Evolutionary conservation across 2,329 filamentous ascomycete genomes (phyloP).

Genomic region (Fusarium veterinarium): DNA sequence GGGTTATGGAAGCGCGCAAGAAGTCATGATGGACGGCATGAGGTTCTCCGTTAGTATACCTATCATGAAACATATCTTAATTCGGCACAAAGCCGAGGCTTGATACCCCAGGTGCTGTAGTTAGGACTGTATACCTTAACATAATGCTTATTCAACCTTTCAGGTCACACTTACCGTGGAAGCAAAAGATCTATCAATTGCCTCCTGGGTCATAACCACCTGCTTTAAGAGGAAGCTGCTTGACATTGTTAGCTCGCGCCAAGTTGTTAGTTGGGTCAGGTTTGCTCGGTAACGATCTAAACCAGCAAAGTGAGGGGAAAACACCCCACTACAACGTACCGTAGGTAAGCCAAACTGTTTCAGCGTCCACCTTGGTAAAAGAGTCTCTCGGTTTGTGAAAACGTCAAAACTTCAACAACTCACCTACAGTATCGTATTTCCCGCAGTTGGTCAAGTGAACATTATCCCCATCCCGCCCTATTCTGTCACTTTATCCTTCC

Average conservation of each 20-base stretch:
- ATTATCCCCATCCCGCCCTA: neutral
- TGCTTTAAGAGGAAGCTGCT: constrained; percentile 30
- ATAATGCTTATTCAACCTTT: neutral
- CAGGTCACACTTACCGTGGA: neutral
- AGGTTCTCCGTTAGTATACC: neutral
- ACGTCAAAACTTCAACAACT: constrained; percentile 38
- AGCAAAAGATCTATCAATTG: neutral
- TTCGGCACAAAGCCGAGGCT: constrained; percentile 8
- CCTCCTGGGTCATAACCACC: neutral
- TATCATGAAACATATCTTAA: constrained; percentile 28
- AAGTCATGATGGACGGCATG: constrained; percentile 41
- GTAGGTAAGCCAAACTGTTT: constrained; percentile 4
- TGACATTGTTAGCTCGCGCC: constrained; percentile 5
- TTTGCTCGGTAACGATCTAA: neutral
- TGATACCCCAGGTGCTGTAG: constrained; percentile 8
- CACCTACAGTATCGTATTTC: constrained; percentile 6
- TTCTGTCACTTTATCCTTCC: neutral
- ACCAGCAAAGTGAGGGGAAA: constrained; percentile 33
- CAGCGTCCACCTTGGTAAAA: constrained; percentile 13
- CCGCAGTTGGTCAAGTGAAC: neutral
- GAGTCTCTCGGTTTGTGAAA: constrained; percentile 20
- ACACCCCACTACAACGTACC: constrained; percentile 32
- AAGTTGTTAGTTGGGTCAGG: constrained; percentile 11
- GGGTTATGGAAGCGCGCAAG: constrained; percentile 75
- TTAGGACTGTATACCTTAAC: neutral